These are phyloP conservation scores for Cryptomeria japonica DNA, from an alignment of 75 land plant genomes.

Conservation along the genomic window DNA sequence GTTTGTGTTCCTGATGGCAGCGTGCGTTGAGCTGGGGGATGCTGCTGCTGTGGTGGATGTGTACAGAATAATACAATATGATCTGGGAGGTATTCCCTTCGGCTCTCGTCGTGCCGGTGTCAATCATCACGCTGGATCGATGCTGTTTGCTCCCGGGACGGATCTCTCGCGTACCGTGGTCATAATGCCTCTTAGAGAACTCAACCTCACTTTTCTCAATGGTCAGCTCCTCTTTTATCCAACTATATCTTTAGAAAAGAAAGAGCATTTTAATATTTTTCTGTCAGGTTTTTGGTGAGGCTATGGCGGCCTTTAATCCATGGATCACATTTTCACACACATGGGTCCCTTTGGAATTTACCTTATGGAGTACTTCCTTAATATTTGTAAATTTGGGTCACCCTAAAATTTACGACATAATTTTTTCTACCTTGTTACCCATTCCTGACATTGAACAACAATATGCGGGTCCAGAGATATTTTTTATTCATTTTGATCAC, in stretches of 20 bases:
- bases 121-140: constrained; percentile 86
- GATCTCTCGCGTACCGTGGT: constrained; percentile 92
- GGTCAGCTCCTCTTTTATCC: constrained; percentile 39
- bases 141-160: constrained; percentile 41
- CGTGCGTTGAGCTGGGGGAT: constrained; percentile 83
- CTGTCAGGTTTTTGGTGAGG: background rate
- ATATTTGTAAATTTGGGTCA: background rate
- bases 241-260: background rate
- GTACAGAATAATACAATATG: constrained; percentile 95
- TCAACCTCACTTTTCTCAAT: constrained; percentile 54
- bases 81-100: constrained; percentile 73
- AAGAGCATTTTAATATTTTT: background rate
- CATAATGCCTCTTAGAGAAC: constrained; percentile 62
- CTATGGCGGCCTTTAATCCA: background rate
- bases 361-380: background rate
- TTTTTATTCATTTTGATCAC: no score
- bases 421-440: no score
- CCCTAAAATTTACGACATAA: background rate
- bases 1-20: constrained; percentile 56
- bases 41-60: constrained; percentile 96
- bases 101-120: constrained; percentile 86
- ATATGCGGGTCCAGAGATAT: no score
- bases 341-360: no score
- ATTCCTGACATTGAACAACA: no score
- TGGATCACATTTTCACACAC: background rate